A percentile compares a stretch with the other conserved stretches of the same genome.
phyloP scores from a whole-genome alignment of 495 filamentous ascomycete species.

The Letharia lupina region DNA sequence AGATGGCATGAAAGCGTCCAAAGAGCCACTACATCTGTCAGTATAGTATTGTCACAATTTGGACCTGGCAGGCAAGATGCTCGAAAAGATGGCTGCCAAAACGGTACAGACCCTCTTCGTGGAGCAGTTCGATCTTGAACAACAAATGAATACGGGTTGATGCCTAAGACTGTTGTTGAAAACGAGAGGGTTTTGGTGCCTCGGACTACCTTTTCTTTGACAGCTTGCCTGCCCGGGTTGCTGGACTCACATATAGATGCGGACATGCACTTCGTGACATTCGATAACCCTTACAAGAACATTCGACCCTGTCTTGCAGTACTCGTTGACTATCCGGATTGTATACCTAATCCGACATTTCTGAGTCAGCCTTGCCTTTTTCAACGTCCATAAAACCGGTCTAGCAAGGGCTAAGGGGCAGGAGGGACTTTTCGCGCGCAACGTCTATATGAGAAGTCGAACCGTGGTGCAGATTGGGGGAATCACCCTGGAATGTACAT shows the following conservation, averaged over 20 bases:
- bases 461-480: no score
- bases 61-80: not conserved
- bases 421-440: not conserved
- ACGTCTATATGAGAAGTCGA: not conserved
- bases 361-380: not conserved
- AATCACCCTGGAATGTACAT: not conserved
- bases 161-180: not conserved
- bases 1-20: constrained; percentile 17
- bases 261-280: constrained; percentile 4
- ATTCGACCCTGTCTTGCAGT: constrained; percentile 13
- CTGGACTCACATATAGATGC: constrained; percentile 19
- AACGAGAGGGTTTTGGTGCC: not conserved
- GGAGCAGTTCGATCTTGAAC: not conserved
- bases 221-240: constrained; percentile 1
- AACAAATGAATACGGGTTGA: not conserved
- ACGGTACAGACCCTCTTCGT: not conserved
- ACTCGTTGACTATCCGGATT: not conserved
- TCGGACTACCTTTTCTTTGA: not conserved
- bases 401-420: constrained; percentile 1
- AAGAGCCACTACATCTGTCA: constrained; percentile 22
- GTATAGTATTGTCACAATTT: not conserved
- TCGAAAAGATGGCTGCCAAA: not conserved
- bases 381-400: not conserved
- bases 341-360: not conserved
- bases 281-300: constrained; percentile 15